These are phyloP conservation scores for Hanseniaspora hatyaiensis DNA, from an alignment of 805 yeast species.

Conservation along the genomic window DNA sequence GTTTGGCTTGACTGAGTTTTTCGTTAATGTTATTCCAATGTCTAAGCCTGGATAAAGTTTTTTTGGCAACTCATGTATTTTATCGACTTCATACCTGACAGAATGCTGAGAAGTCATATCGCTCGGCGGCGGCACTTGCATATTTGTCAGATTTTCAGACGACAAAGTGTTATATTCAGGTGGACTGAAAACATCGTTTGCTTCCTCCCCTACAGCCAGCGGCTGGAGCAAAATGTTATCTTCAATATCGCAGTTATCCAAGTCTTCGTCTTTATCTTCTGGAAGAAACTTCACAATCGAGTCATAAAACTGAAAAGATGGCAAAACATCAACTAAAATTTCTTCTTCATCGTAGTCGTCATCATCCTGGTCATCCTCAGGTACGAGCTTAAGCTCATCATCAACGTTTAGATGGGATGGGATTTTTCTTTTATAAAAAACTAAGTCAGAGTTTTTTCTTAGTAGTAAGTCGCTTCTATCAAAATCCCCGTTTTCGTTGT, in stretches of 20 bases:
- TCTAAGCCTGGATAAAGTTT: conserved; percentile 20
- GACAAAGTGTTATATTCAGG: conserved; percentile 7
- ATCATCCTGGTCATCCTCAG: conserved; percentile 4
- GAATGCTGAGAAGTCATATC: background rate
- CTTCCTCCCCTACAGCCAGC: background rate
- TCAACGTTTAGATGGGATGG: conserved; percentile 4
- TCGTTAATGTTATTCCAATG: conserved; percentile 20
- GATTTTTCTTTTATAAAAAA: conserved; percentile 9
- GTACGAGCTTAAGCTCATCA: background rate
- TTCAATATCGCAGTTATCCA: conserved; percentile 14
- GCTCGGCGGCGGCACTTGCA: conserved; percentile 5
- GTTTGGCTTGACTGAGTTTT: conserved; percentile 21
- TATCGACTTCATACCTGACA: conserved; percentile 19
- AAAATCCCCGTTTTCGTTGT: background rate
- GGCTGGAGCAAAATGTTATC: conserved; percentile 6
- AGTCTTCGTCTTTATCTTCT: conserved; percentile 21
- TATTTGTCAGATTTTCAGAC: conserved; percentile 8
- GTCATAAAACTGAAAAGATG: conserved; percentile 25
- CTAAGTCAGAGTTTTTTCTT: conserved; percentile 5
- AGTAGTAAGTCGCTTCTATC: background rate
- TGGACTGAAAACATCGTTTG: background rate
- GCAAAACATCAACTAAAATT: conserved; percentile 22
- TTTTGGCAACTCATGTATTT: conserved; percentile 23
- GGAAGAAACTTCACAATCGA: conserved; percentile 24
- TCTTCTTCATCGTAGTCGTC: conserved; percentile 10